Evolutionary conservation across 2,329 filamentous ascomycete genomes (phyloP), one percentile per base, ranked within the genome.

Genomic region (Fusarium protoensiforme): DNA sequence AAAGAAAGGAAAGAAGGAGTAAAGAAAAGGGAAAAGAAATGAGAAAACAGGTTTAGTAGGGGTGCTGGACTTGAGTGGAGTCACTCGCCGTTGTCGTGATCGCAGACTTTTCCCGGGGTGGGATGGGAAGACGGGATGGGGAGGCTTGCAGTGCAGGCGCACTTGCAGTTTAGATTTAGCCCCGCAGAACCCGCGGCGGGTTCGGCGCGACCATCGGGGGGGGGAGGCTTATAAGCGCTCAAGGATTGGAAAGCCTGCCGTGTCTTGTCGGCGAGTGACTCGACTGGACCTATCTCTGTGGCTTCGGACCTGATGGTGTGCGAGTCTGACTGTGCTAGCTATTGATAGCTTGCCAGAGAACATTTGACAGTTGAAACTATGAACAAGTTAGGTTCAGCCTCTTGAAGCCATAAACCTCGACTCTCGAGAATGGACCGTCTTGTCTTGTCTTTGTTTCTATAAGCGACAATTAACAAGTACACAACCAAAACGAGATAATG

Each of bases 31-130:
- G 43, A 27, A 63, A 53, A 48, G 48, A 43, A 27, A 58, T 36
- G 53, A 43, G 60, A 43, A 64, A 73, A 61, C 61, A 74, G 33
- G 54, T 39, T 39, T 67, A 61, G 64, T 46, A 59, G 64, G 33
- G 18, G 62, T 51, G 14, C 4, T 38, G 35, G 35, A 22, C 46
- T 51, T n/a, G 46, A 43, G 73, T 76, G 72, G 73, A 77, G 71
- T 62, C 63, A 36, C 36, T 53, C 29, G 58, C 36, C 35, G 46
- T 65, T 77, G 72, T 77, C 70, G 75, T 77, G 75, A 77, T 77
- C 53, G 70, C 74, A 76, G 74, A 77, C 65, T 71, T 68, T 74
- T 71, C 67, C 46, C 46, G 27, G 46, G 27, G 46, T 11, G 27
- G 43, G 8, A 35, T 10, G 13, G 39, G 48, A 59, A 43, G 39